Conservation (phyloP, 2,329 filamentous ascomycete species). For the Huntiella decipiens region DNA sequence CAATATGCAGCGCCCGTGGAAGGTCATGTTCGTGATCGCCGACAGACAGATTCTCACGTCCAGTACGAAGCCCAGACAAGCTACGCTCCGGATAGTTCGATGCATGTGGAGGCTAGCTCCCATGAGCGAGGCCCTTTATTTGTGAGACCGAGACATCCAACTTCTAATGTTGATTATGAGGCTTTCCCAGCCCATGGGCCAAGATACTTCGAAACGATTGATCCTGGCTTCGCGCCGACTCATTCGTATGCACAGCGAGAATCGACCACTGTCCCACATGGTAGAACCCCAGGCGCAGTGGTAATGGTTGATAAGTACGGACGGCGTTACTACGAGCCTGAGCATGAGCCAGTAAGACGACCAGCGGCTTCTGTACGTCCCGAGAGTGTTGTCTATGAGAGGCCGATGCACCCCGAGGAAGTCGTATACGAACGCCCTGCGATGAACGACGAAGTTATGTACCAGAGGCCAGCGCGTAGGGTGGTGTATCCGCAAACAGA, state of each 20-base stretch:
- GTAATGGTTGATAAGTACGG: constrained; percentile 72
- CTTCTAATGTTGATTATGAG: constrained; percentile 3
- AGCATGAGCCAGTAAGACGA: neutral
- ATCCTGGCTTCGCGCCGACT: neutral
- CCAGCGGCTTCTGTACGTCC: neutral
- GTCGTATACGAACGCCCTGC: constrained; percentile 42
- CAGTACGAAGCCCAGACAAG: neutral
- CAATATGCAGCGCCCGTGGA: neutral
- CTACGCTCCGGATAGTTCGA: constrained; percentile 10
- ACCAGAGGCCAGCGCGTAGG: constrained; percentile 25
- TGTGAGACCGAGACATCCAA: constrained; percentile 6
- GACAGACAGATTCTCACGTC: constrained; percentile 4
- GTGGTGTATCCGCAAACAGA: constrained; percentile 18
- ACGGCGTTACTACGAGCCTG: constrained; percentile 51
- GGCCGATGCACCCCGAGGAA: constrained; percentile 19
- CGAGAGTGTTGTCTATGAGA: no score
- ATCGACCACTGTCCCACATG: neutral
- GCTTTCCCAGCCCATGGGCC: neutral
- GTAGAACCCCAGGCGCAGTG: constrained; percentile 35
- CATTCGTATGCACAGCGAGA: neutral
- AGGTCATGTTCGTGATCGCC: neutral
- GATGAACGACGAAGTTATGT: constrained; percentile 22
- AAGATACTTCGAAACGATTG: constrained; percentile 4
- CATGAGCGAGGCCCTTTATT: neutral
- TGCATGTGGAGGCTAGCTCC: constrained; percentile 1